Conservation (phyloP, 208 protist species). For the Trypanosoma caninum region DNA sequence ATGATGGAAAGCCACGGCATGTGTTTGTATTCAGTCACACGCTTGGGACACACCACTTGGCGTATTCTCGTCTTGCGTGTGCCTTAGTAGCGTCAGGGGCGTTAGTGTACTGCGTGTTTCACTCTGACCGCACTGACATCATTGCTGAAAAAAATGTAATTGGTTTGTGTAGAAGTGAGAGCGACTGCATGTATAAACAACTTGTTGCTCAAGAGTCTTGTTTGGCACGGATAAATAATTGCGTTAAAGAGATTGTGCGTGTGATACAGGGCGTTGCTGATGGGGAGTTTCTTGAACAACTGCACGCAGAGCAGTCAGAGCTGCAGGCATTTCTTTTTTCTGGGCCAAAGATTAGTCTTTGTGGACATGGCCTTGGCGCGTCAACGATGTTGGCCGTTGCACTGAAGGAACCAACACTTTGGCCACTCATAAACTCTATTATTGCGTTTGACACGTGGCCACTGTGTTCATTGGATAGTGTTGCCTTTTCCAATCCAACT, state of each 20-base stretch:
- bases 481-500: background rate
- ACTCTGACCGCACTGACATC: slow-evolving; percentile 5
- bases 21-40: slow-evolving; percentile 20
- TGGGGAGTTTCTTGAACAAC: slow-evolving; percentile 11
- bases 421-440: background rate
- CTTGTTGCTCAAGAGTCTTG: background rate
- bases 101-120: slow-evolving; percentile 14
- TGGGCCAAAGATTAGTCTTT: slow-evolving; percentile 6
- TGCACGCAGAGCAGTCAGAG: slow-evolving; percentile 1
- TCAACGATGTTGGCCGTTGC: slow-evolving; percentile 15
- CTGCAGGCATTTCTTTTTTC: slow-evolving; percentile 4
- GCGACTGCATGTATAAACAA: background rate
- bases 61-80: slow-evolving; percentile 13
- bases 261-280: slow-evolving; percentile 9
- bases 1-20: slow-evolving; percentile 7
- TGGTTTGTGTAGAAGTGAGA: background rate
- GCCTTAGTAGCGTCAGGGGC: slow-evolving; percentile 12
- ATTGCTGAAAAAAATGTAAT: background rate
- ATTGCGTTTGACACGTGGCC: slow-evolving; percentile 12
- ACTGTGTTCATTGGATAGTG: background rate
- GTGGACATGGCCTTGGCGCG: slow-evolving; percentile 20
- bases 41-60: slow-evolving; percentile 7
- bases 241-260: slow-evolving; percentile 10
- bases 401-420: background rate
- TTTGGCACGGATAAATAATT: background rate